phyloP scores from a whole-genome alignment of 768 basidiomycete genomes.

The Scleroderma citrinum region DNA sequence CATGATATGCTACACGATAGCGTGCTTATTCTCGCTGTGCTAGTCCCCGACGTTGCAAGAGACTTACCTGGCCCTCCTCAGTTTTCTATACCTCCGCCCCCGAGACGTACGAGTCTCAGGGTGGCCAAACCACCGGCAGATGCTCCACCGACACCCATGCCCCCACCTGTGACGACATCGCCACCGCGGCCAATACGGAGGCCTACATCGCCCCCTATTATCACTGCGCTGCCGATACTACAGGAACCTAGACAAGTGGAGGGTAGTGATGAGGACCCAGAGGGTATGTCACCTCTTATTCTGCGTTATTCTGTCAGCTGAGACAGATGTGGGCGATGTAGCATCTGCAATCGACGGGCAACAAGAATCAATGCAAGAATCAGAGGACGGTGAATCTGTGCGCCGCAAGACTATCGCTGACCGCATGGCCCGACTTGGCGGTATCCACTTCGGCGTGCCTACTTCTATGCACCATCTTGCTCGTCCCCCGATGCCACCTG shows the following conservation, averaged over 20 bases:
- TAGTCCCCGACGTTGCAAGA: conserved; percentile 10
- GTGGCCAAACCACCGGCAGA: conserved; percentile 7
- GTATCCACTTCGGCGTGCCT: conserved; percentile 74
- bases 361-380: conserved; percentile 4
- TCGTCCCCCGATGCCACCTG: conserved; percentile 33
- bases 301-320: neutral
- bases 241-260: conserved; percentile 1
- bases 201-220: conserved; percentile 19
- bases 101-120: conserved; percentile 20
- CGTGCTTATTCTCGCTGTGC: conserved; percentile 4
- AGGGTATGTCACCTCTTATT: neutral
- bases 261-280: neutral
- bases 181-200: conserved; percentile 10
- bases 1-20: neutral
- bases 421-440: conserved; percentile 91
- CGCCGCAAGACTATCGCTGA: conserved; percentile 77
- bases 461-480: conserved; percentile 35
- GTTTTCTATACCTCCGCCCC: conserved; percentile 17
- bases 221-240: conserved; percentile 12
- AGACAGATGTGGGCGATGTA: neutral
- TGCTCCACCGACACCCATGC: conserved; percentile 5
- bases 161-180: conserved; percentile 15
- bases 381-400: conserved; percentile 40
- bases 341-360: neutral
- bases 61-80: conserved; percentile 8